Evolutionary conservation across 495 filamentous ascomycete species (phyloP).

Genomic region (Neurospora africana): DNA sequence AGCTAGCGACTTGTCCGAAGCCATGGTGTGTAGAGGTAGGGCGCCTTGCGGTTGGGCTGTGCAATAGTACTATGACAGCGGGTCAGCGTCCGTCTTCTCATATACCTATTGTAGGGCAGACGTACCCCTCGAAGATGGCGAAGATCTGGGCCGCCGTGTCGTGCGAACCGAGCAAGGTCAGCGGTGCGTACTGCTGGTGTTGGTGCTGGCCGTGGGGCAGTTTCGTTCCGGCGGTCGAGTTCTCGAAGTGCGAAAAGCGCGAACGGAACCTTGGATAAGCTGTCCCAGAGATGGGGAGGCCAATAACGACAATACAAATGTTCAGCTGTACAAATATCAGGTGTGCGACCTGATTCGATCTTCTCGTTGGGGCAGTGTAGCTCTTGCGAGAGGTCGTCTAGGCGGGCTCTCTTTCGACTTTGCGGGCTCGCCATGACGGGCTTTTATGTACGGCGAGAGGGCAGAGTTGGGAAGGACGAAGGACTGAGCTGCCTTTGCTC

Average conservation of each 20-base stretch:
- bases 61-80: constrained; percentile 4
- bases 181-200: constrained; percentile 1
- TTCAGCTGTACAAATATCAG: no score
- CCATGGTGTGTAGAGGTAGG: neutral
- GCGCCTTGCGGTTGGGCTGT: constrained; percentile 6
- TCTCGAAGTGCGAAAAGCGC: constrained; percentile 25
- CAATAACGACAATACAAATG: constrained; percentile 4
- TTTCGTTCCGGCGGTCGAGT: constrained; percentile 22
- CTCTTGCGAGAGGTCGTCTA: no score
- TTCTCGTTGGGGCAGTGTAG: neutral
- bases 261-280: constrained; percentile 23
- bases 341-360: constrained; percentile 2
- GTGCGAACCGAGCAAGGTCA: constrained; percentile 11
- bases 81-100: neutral
- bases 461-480: no score
- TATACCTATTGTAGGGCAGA: neutral
- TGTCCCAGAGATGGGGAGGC: constrained; percentile 21
- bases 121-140: constrained; percentile 13
- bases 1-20: constrained; percentile 8
- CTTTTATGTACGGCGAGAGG: no score
- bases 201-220: neutral
- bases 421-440: no score
- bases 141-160: constrained; percentile 12
- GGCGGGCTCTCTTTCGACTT: no score
- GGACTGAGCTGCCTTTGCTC: no score